A percentile compares a stretch with the other conserved stretches of the same genome.
Conservation (phyloP, 1,139 yeast genomes). For the Yamadazyma sp. region DNA sequence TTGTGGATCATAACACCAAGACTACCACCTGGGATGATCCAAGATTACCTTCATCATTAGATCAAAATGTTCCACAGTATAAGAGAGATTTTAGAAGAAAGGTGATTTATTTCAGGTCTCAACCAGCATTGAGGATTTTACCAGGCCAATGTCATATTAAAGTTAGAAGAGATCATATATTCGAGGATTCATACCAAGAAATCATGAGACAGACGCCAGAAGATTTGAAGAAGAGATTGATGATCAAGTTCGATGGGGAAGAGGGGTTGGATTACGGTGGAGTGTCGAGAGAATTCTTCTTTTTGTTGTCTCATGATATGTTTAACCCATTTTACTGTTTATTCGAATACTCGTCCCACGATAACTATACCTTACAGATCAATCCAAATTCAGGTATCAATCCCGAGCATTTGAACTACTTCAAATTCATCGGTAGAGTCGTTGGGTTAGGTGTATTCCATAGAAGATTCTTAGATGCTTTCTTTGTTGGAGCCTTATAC, state of each 20-base stretch:
- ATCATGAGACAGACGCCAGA: conserved; percentile 98
- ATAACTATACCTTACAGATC: conserved; percentile 94
- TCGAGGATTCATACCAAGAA: conserved; percentile 97
- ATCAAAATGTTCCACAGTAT: conserved; percentile 98
- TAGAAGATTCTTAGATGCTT: conserved; percentile 94
- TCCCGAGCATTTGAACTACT: conserved; percentile 96
- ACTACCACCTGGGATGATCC: conserved; percentile 99
- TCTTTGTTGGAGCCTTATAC: conserved; percentile 96
- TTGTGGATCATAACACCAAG: conserved; percentile 97
- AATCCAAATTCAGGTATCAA: conserved; percentile 98
- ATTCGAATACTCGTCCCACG: conserved; percentile 96
- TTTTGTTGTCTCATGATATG: conserved; percentile 95
- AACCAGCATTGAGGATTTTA: conserved; percentile 92
- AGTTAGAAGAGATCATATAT: conserved; percentile 93
- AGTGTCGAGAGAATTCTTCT: conserved; percentile 96
- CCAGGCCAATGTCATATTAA: conserved; percentile 99
- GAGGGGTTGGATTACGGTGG: conserved; percentile 99
- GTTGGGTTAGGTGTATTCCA: conserved; percentile 98
- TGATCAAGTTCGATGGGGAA: conserved; percentile 98
- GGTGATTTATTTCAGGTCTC: conserved; percentile 95
- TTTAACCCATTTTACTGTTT: conserved; percentile 96
- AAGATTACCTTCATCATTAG: conserved; percentile 92
- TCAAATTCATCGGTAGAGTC: conserved; percentile 97
- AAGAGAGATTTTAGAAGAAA: conserved; percentile 98
- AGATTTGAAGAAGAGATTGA: conserved; percentile 92